These are phyloP conservation scores for Globisporangium echinulatum DNA, from an alignment of 352 stramenopile genomes.

Conservation along the genomic window DNA sequence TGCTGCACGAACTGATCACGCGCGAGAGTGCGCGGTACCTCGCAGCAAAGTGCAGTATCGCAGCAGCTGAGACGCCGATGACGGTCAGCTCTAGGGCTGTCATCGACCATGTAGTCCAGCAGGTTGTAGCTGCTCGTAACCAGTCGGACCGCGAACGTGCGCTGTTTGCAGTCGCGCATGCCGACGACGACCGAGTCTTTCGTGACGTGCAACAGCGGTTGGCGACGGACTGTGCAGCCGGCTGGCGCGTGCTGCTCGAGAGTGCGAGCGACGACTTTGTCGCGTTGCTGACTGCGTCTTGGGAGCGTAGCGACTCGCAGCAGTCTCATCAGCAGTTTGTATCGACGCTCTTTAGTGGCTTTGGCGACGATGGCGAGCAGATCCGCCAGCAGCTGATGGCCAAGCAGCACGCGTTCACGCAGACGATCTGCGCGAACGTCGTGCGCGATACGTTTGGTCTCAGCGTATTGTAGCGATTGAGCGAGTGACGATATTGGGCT, in stretches of 20 bases:
- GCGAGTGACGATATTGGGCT: too few relatives aligned
- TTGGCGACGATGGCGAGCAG: constrained; percentile 28
- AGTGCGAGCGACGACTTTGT: constrained; percentile 36
- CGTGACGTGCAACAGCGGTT: constrained; percentile 7
- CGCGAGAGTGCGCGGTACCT: constrained; percentile 28
- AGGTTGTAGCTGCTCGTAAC: constrained; percentile 8
- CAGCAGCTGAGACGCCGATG: not conserved
- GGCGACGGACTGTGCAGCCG: constrained; percentile 11
- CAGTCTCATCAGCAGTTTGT: constrained; percentile 13
- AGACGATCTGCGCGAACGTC: constrained; percentile 9
- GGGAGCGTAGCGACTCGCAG: constrained; percentile 21
- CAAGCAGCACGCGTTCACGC: constrained; percentile 35
- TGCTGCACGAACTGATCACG: constrained; percentile 57
- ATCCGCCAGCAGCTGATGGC: constrained; percentile 26
- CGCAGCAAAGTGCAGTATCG: constrained; percentile 3
- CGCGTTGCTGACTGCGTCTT: constrained; percentile 28
- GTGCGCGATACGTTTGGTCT: constrained; percentile 9
- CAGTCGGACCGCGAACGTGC: constrained; percentile 22
- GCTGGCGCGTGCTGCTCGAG: constrained; percentile 27
- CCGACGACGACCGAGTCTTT: constrained; percentile 7
- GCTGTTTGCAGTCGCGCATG: constrained; percentile 20
- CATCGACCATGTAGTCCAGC: not conserved
- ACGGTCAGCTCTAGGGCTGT: not conserved
- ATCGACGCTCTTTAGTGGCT: constrained; percentile 19
- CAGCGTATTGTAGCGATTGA: not conserved